Evolutionary conservation across 1,139 yeast genomes (phyloP).

Genomic region (Blastobotrys serpentis): DNA sequence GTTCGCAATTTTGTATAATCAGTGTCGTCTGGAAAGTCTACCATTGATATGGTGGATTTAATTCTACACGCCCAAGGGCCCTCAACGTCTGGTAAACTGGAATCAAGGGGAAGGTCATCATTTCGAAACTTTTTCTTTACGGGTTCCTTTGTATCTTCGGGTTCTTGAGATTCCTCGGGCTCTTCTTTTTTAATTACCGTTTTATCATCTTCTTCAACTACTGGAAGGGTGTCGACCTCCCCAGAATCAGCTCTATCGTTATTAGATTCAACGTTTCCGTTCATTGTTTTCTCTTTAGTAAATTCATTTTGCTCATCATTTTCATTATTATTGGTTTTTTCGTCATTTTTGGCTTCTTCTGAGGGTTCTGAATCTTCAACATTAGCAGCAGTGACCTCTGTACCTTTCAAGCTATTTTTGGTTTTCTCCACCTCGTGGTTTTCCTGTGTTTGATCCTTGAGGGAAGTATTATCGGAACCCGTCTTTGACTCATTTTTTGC

Average conservation of each 20-base stretch:
- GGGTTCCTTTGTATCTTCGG: slow-evolving; percentile 1
- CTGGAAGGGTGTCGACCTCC: no score
- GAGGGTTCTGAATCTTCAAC: no score
- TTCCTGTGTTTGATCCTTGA: no score
- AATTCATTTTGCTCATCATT: no score
- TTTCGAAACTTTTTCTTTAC: slow-evolving; percentile 1
- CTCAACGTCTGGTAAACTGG: slow-evolving; percentile 24
- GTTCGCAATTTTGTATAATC: slow-evolving; percentile 38
- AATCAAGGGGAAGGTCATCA: slow-evolving; percentile 2
- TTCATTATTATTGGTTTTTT: no score
- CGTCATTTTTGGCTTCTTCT: no score
- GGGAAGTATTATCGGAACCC: not conserved
- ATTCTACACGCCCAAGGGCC: slow-evolving; percentile 31
- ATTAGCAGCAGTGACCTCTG: slow-evolving; percentile 10
- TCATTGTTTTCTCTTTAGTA: no score
- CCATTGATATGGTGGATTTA: slow-evolving; percentile 28
- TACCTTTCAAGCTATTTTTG: not conserved
- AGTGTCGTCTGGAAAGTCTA: slow-evolving; percentile 34
- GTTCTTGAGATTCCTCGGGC: not conserved
- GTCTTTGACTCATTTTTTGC: not conserved
- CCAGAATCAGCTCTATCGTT: no score
- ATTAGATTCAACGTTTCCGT: no score
- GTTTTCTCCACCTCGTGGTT: not conserved
- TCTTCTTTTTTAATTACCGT: slow-evolving; percentile 11
- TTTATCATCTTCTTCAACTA: slow-evolving; percentile 17